Evolutionary conservation across 352 stramenopile species (phyloP).

Genomic region (Phytopythium aichiense): DNA sequence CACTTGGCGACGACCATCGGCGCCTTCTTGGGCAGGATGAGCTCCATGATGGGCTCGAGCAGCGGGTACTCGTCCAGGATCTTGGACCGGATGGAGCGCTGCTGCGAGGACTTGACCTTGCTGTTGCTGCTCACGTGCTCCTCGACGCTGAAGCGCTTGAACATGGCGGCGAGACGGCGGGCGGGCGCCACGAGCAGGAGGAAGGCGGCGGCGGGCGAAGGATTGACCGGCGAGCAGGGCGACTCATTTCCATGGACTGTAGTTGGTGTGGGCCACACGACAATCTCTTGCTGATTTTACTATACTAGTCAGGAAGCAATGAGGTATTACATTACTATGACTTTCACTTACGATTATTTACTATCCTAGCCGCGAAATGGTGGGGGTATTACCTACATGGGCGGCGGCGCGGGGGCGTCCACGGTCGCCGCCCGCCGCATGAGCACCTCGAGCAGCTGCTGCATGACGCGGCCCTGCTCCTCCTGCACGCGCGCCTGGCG

Average conservation of each 20-base stretch:
- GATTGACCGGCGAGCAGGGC: too few relatives aligned
- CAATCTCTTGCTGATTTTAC: too few relatives aligned
- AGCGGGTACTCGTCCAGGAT: constrained; percentile 93
- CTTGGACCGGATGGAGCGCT: constrained; percentile 93
- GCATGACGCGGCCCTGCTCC: constrained; percentile 17
- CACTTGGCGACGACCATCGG: constrained; percentile 90
- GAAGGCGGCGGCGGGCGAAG: neutral
- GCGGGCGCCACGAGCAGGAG: neutral
- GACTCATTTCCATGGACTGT: too few relatives aligned
- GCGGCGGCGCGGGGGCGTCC: neutral
- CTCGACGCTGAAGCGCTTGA: constrained; percentile 93
- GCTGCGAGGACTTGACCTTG: constrained; percentile 97
- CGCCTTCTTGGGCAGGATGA: constrained; percentile 93
- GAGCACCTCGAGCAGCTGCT: constrained; percentile 22
- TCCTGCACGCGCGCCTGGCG: constrained; percentile 18
- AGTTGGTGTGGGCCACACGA: too few relatives aligned
- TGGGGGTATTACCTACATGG: neutral
- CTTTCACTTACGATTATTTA: too few relatives aligned
- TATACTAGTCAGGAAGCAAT: too few relatives aligned
- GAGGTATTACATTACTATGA: too few relatives aligned
- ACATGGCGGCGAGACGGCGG: constrained; percentile 62
- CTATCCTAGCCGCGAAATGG: too few relatives aligned
- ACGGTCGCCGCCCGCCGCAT: neutral
- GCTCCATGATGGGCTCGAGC: constrained; percentile 86
- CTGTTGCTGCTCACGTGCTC: constrained; percentile 95